Conservation (phyloP, 108 stramenopile species). For the Phaeodactylum tricornutum region DNA sequence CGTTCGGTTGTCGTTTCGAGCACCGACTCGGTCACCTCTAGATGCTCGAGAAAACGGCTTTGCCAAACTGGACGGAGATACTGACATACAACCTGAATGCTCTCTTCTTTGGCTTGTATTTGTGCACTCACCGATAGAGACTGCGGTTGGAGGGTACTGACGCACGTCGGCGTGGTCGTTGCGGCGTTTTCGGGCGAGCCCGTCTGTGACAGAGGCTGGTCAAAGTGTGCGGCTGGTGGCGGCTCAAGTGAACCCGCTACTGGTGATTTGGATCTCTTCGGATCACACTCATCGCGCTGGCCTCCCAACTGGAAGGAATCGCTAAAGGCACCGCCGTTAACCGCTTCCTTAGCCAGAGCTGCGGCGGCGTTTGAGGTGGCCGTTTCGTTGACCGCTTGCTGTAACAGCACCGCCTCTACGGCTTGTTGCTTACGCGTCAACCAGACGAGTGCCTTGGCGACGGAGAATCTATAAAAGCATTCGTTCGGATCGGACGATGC, state of each 20-base stretch:
- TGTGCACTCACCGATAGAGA: neutral
- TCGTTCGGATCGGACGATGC: too few relatives aligned
- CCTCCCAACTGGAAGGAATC: neutral
- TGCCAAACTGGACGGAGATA: neutral
- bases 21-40: neutral
- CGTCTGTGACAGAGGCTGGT: too few relatives aligned
- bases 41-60: neutral
- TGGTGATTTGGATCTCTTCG: too few relatives aligned
- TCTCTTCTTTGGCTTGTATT: neutral
- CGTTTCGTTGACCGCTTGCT: neutral
- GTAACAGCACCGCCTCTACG: neutral
- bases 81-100: conserved; percentile 1
- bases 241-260: too few relatives aligned
- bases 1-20: neutral
- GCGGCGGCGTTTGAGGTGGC: neutral
- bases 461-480: neutral
- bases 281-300: too few relatives aligned
- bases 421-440: neutral
- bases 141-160: neutral
- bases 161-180: neutral
- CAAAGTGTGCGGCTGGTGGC: too few relatives aligned
- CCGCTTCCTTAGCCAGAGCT: neutral
- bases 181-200: neutral
- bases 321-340: neutral
- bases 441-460: neutral